Base-by-base conservation (phyloP, 345 rosid species). In the Linum trigynum region DNA sequence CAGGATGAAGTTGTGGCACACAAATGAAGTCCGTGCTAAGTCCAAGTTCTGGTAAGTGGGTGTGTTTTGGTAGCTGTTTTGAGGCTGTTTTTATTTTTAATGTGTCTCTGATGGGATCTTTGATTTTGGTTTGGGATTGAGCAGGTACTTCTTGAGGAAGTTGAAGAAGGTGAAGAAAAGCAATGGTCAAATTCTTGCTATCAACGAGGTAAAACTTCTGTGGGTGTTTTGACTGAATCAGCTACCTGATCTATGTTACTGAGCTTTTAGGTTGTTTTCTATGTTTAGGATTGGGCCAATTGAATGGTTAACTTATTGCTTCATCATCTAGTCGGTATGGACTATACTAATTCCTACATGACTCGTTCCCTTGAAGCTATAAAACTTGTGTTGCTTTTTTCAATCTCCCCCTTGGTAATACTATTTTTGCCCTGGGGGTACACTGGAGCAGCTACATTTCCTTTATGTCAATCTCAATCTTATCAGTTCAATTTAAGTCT, bases 311-410 rank as follows among this genome's bases (percentile, higher is more conserved):
- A 12, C 12, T 17, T 57, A 2, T 17, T 16, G 61, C 61, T 57
- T 57, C 61, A 37, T 37, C 38, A 57, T 57, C 61, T 57, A 8
- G 61, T 57, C 38, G 7, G 61, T 57, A 37, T 23, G 61, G 61
- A 57, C 38, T 57, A 5, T 5, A 57, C 9, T 10, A 57, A 37
- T 57, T 57, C 61, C 61, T 37, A 57, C 61, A n/a, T 57, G 61
- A 57, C 61, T 57, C 61, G 61, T 57, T 57, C 61, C 61, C 61
- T 57, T 57, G 61, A 57, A 57, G 61, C 61, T 32, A 57, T 17
- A 57, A 17, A 4, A 37, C 32, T 57, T 16, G 61, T 57, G 61
- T 23, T 57, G 61, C 61, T 57, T 57, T 56, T 57, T 57, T 57
- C 38, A 57, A 17, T 17, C 37, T 57, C 36, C 59, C 38, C 9